Evolutionary conservation across 345 rosid species (phyloP), one percentile per base, ranked within the genome.

Genomic region (Angophora floribunda): DNA sequence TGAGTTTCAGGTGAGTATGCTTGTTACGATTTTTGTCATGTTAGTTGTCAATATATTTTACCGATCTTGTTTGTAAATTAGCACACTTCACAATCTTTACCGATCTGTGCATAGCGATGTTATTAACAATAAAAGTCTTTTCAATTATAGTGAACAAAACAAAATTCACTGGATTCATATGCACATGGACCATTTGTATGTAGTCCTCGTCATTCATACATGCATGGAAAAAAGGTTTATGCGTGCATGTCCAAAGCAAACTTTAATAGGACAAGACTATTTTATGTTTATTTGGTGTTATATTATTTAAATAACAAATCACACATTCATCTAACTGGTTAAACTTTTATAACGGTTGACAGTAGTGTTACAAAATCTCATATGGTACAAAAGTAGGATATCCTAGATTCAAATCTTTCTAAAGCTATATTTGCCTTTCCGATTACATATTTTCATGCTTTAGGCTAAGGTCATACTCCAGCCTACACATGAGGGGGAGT

Each of bases 1-100:
- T 17, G 87, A 90, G 79, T 90, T 92, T 88, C 92, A 93, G 90
- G 93, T 93, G 14, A 51, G 49, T 1, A 70, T 30, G 13, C 45
- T 70, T 22, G 10, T 36, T 8, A 16, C 2, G 13, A 70, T 32
- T 36, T 70, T 32, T 70, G 22, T 32, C 80, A 32, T 32, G 3
- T 70, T 12, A 12, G 7, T 4, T 32, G 13, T 63, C 70, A 63
- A 63, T 28, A 63, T 63, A 63, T 63, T 63, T 63, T 17, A n/a
- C 16, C 3, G 36, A 63, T 63, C 36, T 63, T 63, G 16, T 28
- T 16, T 13, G 16, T 16, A 63, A 63, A 63, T 63, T 63, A 63
- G 70, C 70, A 63, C 28, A 36, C 70, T 63, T 63, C 70, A n/a
- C 16, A 28, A 28, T 63, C 70, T 28, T 28, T n/a, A n/a, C 15